A percentile compares a stretch with the other conserved stretches of the same genome.
Conservation (phyloP, 2,329 filamentous ascomycete genomes). For the Pyricularia grisea region DNA sequence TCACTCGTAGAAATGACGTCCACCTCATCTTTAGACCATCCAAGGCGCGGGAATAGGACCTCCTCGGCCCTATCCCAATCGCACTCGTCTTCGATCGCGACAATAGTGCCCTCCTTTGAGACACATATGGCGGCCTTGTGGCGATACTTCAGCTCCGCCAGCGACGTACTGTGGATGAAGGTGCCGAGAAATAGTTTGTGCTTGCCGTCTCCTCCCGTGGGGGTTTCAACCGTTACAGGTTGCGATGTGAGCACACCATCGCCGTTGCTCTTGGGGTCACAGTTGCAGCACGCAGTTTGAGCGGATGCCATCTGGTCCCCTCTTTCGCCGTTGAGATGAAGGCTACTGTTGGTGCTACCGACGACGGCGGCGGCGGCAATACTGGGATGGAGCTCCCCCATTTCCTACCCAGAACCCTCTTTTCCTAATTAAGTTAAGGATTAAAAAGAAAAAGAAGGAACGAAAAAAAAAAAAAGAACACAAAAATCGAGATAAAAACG, state of each 20-base stretch:
- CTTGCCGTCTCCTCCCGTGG: background rate
- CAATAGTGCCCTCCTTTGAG: slow-evolving; percentile 38
- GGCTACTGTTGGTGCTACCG: background rate
- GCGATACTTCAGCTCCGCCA: slow-evolving; percentile 39
- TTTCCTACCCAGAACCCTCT: background rate
- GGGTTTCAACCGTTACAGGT: background rate
- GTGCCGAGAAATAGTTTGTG: slow-evolving; percentile 42
- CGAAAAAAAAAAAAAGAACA: background rate
- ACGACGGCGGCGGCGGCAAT: background rate
- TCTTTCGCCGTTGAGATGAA: background rate
- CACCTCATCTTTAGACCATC: slow-evolving; percentile 32
- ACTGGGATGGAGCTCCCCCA: background rate
- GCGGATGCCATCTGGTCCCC: background rate
- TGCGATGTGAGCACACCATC: background rate
- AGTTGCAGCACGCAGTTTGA: background rate
- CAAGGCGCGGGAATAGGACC: slow-evolving; percentile 28
- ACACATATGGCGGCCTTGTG: slow-evolving; percentile 42
- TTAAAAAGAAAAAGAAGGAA: background rate
- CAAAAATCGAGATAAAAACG: background rate
- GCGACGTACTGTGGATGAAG: slow-evolving; percentile 43
- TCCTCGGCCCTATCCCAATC: slow-evolving; percentile 21
- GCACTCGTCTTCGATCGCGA: slow-evolving; percentile 31
- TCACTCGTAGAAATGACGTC: slow-evolving; percentile 25
- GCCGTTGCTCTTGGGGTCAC: background rate
- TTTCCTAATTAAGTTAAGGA: background rate